Evolutionary conservation across 139 green algal species (phyloP).

Genomic region (Volvox reticuliferus): DNA sequence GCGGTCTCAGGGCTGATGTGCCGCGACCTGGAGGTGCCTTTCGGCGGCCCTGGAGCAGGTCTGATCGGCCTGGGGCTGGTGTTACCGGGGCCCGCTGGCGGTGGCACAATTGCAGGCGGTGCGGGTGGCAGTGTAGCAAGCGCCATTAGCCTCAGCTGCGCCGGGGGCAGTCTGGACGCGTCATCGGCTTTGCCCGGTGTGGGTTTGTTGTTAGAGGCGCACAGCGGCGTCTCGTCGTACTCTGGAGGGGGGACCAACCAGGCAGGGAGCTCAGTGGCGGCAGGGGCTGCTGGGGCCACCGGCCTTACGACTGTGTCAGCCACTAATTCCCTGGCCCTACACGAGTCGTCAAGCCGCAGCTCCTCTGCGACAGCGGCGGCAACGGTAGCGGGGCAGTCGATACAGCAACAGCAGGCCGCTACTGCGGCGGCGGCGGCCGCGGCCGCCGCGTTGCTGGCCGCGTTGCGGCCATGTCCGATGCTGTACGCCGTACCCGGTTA

Average conservation of each 20-base stretch:
- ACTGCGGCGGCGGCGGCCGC: not conserved
- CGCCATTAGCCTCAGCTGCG: not conserved
- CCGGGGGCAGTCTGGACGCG: not conserved
- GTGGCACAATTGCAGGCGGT: no score
- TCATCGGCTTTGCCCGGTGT: not conserved
- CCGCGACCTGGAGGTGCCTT: constrained; percentile 33
- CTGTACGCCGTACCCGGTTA: constrained; percentile 35
- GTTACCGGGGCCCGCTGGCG: not conserved
- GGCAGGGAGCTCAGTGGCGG: not conserved
- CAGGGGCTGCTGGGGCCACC: not conserved
- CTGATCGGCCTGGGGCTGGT: constrained; percentile 6
- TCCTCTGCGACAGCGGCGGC: not conserved
- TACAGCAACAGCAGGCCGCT: constrained; percentile 9
- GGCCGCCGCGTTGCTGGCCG: not conserved
- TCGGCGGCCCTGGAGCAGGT: not conserved
- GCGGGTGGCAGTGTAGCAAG: not conserved
- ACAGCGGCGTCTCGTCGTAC: constrained; percentile 10
- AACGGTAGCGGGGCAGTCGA: not conserved
- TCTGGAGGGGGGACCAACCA: not conserved
- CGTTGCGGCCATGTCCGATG: constrained; percentile 29
- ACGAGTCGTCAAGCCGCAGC: not conserved
- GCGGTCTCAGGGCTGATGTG: constrained; percentile 7
- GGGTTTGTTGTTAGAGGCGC: not conserved
- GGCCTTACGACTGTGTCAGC: not conserved
- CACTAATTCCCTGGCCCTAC: not conserved